Evolutionary conservation across 495 filamentous ascomycete species (phyloP), one percentile per base, ranked within the genome.

Genomic region (Neurospora intermedia): DNA sequence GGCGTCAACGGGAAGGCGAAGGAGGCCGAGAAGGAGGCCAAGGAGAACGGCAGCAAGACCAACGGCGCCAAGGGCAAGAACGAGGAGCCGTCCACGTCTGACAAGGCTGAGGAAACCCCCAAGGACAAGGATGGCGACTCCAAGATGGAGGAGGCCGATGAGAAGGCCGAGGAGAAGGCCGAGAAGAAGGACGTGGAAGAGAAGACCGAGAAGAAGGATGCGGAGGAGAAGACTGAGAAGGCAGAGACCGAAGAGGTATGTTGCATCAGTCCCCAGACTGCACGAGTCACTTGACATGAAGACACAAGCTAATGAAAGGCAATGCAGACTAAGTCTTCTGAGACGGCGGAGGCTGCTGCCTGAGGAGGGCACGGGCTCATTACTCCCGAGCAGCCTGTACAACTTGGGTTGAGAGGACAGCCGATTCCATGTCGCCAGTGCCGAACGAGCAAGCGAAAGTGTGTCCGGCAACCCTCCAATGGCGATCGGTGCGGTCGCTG

Each of bases 21-120:
- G 7, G 88, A 86, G 38, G 77, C 83, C 43, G 78, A 84, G 75
- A 87, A 89, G 20, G 87, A 89, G 71, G 83, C 84, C 69, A 87
- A 85, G 76, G 82, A 87, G 38, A 82, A 82, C 20, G 35, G 10
- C 23, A 72, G 73, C 41, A 83, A 88, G 79, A 80, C 79, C 4
- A 79, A 83, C 42, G 81, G 83, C 43, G 76, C 74, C 43, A 84
- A 85, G 77, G 75, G 74, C 11, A 81, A 84, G 62, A 81, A 74
- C 81, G 86, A 81, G 43, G 80, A 79, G 54, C 70, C 78, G 18
- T 76, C 80, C 48, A 71, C 79, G 72, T 74, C 78, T 45, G 79
- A 81, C 16, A 77, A 83, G 70, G 62, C 77, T 4, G 75, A 79
- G 70, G 73, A 77, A n/a, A 72, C 73, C 43, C 39, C 71, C 39